Base-by-base conservation (phyloP, 257 asterid species). In the Solanum bulbocastanum region DNA sequence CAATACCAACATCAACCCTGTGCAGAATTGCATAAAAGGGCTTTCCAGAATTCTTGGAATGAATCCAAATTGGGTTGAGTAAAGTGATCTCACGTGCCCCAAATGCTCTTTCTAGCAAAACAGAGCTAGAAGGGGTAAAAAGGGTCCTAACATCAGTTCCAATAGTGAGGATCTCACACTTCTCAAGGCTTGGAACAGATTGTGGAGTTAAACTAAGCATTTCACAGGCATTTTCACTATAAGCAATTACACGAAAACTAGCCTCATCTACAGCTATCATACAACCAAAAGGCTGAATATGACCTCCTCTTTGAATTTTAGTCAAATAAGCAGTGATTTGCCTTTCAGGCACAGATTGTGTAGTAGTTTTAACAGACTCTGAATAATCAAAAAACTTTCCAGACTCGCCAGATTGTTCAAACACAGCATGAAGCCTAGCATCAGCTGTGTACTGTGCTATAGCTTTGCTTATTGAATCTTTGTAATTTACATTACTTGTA, bases 11-110 rank as follows among this genome's bases (percentile, higher is more conserved):
- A 91, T 96, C 99, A 87, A 96, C 89, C 92, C 95, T 91, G 88
- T 95, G 98, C 93, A 96, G 87, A 89, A 95, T 96, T 3, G 94
- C 98, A 86, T 95, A 95, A 93, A 95, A 94, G 30, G 96, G 96
- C 58, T 91, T 95, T 84, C 98, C 98, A 0, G 95, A 92, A 62
- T 87, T 89, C 93, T 87, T 95, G 6, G 98, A 93, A 81, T 93
- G 96, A 88, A 94, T 82, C 98, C 98, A 94, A 89, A 94, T 86
- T 0, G 99, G 99, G 86, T 96, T 96, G 91, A 94, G 58, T 39
- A 96, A 88, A 5, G 98, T 91, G 18, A 95, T 93, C 49, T 95
- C 98, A 76, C 95, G 88, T 4, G 98, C 96, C 88, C 92, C 91
- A 82, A 96, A 95, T 25, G 98, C 96, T 88, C 91, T 91, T 88